Evolutionary conservation across 768 basidiomycete genomes (phyloP).

Genomic region (Mycena pura): DNA sequence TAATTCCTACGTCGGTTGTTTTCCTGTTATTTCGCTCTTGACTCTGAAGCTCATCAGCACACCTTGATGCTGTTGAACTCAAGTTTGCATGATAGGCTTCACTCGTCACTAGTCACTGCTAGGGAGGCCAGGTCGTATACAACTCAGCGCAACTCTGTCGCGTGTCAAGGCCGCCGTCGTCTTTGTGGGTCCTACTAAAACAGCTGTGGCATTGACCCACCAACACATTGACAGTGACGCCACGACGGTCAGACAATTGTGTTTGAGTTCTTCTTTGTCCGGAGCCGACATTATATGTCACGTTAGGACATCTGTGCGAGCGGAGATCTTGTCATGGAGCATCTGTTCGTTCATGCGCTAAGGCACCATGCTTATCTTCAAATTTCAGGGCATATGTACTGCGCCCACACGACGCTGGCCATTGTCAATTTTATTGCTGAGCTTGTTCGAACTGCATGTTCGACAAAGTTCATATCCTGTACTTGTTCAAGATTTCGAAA

Average conservation of each 20-base stretch:
- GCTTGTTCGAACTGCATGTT: too few species aligned
- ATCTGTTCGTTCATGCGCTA: constrained; percentile 21
- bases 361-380: neutral
- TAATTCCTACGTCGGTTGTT: too few species aligned
- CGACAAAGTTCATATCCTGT: too few species aligned
- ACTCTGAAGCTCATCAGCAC: neutral
- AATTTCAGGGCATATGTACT: constrained; percentile 3
- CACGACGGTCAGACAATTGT: constrained; percentile 39
- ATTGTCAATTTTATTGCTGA: constrained; percentile 11
- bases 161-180: constrained; percentile 41
- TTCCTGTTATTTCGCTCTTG: too few species aligned
- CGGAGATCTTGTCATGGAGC: constrained; percentile 28
- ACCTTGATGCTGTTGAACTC: neutral
- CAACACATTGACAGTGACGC: constrained; percentile 36
- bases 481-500: too few species aligned
- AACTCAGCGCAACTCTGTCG: constrained; percentile 37
- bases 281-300: constrained; percentile 38
- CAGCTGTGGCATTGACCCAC: too few species aligned
- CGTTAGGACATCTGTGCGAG: constrained; percentile 38
- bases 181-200: constrained; percentile 28
- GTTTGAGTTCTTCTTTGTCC: constrained; percentile 34
- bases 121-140: constrained; percentile 43
- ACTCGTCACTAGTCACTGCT: constrained; percentile 34
- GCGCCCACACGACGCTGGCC: neutral
- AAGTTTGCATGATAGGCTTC: constrained; percentile 14